Base-by-base conservation (phyloP, 2,329 filamentous ascomycete species). In the Aspergillus sp. region DNA sequence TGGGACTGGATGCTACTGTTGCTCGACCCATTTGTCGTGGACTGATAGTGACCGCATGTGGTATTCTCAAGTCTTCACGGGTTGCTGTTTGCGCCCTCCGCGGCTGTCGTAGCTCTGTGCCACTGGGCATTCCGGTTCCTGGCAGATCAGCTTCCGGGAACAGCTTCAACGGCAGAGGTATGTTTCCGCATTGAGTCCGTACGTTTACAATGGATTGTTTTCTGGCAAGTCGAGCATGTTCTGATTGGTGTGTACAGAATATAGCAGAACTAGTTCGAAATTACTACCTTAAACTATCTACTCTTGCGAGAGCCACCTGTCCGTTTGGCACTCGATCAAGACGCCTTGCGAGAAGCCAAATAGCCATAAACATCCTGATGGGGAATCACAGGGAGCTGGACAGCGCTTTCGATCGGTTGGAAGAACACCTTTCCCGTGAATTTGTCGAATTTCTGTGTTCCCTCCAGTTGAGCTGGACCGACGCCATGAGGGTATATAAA, bases 311-410 rank as follows among this genome's bases (percentile, higher is more conserved):
- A 34, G 10, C 32, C 11, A 34, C 9, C 32, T n/a, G 3, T 34
- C 32, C 32, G 4, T 3, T 34, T 9, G 3, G 11, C 9, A 4
- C 9, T 29, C 20, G 13, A 16, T 45, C 10, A 45, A n/a, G 20
- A 45, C 6, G 43, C 13, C 43, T 29, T 29, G 20, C 43, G 43
- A 29, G 43, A 29, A 17, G 43, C 10, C 7, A 45, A 25, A 21
- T 45, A 25, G 7, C 43, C 43, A 29, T 29, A 45, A 11, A 45
- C 16, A n/a, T 45, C 43, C 43, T 45, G 43, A 29, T 45, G 43
- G 7, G 43, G 43, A 45, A 45, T 45, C 20, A 45, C 43, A 7
- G 43, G 43, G 10, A 45, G 20, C 10, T 25, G 23, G 16, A 29
- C 43, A 23, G 19, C 29, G 16, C 29, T 29, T 13, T 21, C 7